Evolutionary conservation across 1,139 yeast genomes (phyloP), one percentile per base, ranked within the genome.

Genomic region (Blastobotrys buckinghamii): DNA sequence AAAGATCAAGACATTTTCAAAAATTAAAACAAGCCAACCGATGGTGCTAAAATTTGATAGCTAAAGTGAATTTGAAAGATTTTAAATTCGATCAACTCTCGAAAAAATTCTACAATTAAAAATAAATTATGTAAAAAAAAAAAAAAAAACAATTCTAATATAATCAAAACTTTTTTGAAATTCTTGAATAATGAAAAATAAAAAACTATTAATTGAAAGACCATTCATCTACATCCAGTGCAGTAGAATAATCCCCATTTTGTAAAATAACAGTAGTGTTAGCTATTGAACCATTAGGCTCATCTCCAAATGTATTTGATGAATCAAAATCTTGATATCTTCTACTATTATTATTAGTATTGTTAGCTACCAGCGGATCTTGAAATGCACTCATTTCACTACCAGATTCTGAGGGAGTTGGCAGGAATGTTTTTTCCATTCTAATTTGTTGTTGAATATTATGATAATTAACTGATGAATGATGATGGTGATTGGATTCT

Each of bases 401-500:
- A n/a, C 53, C 53, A n/a, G 49, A 44, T 45, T 61, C 65, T 13
- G 62, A 58, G 2, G 65, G 65, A 2, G 65, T 61, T 8, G 64
- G 65, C 48, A 60, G 57, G 38, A 60, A 60, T 24, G 50, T 35
- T 39, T 51, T 47, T 39, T 55, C 53, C 26, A 45, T 45, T 24
- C 29, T 43, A 15, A 24, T 26, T 20, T 33, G 42, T 17, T 37
- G 44, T 33, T 27, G 44, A 13, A 35, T 12, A 19, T 13, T 32
- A 8, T 36, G 39, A 22, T 30, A 24, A 19, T 42, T 15, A 29
- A 32, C 16, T 24, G 19, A 24, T 17, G n/a, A 24, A 17, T 9
- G 44, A 15, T 26, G 46, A 19, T 37, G 26, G 42, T 39, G 36
- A 32, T 33, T 26, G 19, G 29, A 19, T 13, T 35, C 44, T 2